Percentiles rank a stretch among this genome's conserved stretches.
Evolutionary conservation across 768 basidiomycete genomes (phyloP).

Genomic region (Trametes coccinea): DNA sequence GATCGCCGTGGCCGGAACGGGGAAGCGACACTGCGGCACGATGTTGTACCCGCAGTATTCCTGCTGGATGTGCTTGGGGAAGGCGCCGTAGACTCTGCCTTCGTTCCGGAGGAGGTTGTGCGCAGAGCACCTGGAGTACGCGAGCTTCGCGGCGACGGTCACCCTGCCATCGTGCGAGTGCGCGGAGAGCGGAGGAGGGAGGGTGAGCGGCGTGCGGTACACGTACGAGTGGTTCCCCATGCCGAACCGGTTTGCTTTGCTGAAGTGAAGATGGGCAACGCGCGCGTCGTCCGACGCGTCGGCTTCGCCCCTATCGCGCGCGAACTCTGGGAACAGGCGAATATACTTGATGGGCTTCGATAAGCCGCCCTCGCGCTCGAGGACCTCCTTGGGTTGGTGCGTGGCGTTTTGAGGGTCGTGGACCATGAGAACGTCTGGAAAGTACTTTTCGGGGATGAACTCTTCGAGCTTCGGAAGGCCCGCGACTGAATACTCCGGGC

Average conservation of each 20-base stretch:
- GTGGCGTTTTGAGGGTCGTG: constrained; percentile 24
- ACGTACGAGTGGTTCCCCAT: constrained; percentile 55
- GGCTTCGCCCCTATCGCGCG: neutral
- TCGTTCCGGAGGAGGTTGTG: constrained; percentile 35
- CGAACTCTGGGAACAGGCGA: constrained; percentile 17
- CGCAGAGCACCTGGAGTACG: constrained; percentile 5
- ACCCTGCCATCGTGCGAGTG: constrained; percentile 26
- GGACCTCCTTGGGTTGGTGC: neutral
- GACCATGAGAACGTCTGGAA: constrained; percentile 31
- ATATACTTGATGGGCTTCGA: constrained; percentile 15
- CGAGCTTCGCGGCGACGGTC: constrained; percentile 33
- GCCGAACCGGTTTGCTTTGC: constrained; percentile 39
- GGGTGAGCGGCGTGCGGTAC: constrained; percentile 50
- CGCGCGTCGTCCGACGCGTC: constrained; percentile 26
- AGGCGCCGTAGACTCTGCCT: constrained; percentile 45
- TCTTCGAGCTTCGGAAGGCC: constrained; percentile 30
- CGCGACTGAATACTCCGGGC: constrained; percentile 4
- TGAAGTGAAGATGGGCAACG: constrained; percentile 51
- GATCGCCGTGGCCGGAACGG: constrained; percentile 49
- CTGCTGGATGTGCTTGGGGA: constrained; percentile 49
- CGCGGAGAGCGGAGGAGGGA: constrained; percentile 40
- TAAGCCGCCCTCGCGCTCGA: neutral
- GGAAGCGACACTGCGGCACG: constrained; percentile 41
- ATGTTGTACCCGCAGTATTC: constrained; percentile 53
- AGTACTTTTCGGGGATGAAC: constrained; percentile 28